Evolutionary conservation across 768 basidiomycete species (phyloP).

Genomic region (Myochromella boudieri): DNA sequence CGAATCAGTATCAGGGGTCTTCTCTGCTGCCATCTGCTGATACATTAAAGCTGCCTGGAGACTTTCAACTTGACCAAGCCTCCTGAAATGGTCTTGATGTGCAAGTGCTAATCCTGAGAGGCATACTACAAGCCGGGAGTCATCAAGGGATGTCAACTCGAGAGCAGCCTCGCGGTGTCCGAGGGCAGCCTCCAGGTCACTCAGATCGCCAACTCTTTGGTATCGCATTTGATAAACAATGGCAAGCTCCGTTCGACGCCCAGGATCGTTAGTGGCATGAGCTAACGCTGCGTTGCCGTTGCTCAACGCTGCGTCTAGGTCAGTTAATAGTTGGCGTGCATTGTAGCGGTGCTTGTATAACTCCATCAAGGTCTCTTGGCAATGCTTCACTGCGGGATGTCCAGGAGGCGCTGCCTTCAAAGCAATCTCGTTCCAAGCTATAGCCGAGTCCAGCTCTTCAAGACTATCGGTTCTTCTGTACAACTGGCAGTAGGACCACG

Average conservation of each 20-base stretch:
- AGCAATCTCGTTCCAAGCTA: neutral
- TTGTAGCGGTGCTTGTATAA: conserved; percentile 3
- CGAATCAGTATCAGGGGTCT: neutral
- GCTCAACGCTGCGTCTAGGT: conserved; percentile 1
- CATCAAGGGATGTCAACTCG: neutral
- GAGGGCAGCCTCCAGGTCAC: neutral
- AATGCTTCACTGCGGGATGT: conserved; percentile 8
- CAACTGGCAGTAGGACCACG: neutral
- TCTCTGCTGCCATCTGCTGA: neutral
- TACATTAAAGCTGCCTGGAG: neutral
- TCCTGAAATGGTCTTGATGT: neutral
- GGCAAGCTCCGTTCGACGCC: conserved; percentile 1
- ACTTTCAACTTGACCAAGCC: neutral
- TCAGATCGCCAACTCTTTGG: neutral
- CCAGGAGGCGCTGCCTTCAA: neutral
- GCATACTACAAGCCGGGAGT: neutral
- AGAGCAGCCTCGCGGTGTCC: conserved; percentile 1
- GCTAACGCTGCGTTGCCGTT: no score
- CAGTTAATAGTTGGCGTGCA: neutral
- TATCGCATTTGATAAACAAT: neutral
- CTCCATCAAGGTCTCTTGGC: conserved; percentile 16
- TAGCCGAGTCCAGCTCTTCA: neutral
- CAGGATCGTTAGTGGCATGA: no score
- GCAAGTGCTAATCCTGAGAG: neutral
- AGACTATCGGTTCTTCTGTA: neutral